Evolutionary conservation across 495 filamentous ascomycete species (phyloP).

Genomic region (Neurospora sp.): DNA sequence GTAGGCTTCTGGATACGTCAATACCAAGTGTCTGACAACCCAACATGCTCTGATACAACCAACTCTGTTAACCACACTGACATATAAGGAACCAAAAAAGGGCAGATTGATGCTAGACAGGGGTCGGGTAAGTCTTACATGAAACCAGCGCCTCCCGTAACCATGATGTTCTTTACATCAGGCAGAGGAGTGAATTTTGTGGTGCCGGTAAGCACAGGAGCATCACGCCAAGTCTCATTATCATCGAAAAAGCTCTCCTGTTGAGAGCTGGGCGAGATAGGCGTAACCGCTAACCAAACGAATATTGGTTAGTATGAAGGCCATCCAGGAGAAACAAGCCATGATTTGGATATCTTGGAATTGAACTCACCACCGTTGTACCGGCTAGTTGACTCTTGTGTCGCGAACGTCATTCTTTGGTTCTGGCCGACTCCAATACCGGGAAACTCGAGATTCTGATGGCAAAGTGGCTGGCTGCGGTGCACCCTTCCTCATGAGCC

Average conservation of each 20-base stretch:
- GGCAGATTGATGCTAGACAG: background rate
- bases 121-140: slow-evolving; percentile 38
- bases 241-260: slow-evolving; percentile 36
- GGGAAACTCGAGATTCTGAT: background rate
- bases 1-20: slow-evolving; percentile 58
- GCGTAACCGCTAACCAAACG: background rate
- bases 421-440: background rate
- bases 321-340: background rate
- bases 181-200: slow-evolving; percentile 52
- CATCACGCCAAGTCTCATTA: slow-evolving; percentile 52
- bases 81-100: background rate
- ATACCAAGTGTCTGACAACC: slow-evolving; percentile 59
- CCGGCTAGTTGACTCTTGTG: background rate
- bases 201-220: slow-evolving; percentile 51
- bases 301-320: background rate
- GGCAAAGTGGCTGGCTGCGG: background rate
- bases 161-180: slow-evolving; percentile 60
- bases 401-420: background rate
- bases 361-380: background rate
- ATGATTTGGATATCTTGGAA: background rate
- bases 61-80: background rate
- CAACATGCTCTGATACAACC: slow-evolving; percentile 45
- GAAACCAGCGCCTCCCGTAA: slow-evolving; percentile 64
- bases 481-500: background rate
- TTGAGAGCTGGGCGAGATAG: background rate